Conservation (phyloP, 345 rosid species). For the Fremontodendron californicum region DNA sequence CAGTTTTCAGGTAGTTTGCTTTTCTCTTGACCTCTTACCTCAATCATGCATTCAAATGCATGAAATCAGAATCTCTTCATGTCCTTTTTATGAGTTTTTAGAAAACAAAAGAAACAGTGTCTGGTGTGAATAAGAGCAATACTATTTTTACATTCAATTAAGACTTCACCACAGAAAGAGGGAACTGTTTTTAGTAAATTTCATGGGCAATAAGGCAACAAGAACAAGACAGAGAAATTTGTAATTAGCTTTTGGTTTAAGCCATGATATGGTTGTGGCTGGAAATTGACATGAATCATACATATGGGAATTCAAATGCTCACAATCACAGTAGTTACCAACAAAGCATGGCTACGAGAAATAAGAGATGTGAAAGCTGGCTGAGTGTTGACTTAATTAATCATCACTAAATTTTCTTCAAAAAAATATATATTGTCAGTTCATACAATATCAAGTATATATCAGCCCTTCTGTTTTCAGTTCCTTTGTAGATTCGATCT, state of each 20-base stretch:
- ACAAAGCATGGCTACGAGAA: neutral
- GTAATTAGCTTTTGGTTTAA: neutral
- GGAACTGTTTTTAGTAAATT: neutral
- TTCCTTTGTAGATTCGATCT: neutral
- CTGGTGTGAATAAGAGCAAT: too few relatives aligned
- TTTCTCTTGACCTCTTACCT: neutral
- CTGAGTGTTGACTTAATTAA: too few relatives aligned
- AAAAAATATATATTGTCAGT: neutral
- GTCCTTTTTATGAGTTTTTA: too few relatives aligned
- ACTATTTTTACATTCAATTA: too few relatives aligned
- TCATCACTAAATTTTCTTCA: neutral
- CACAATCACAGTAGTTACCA: too few relatives aligned
- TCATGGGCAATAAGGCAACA: neutral
- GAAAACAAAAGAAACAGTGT: too few relatives aligned
- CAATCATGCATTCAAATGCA: neutral
- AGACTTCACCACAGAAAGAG: neutral
- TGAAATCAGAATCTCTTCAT: neutral
- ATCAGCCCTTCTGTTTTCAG: neutral
- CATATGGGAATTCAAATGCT: too few relatives aligned
- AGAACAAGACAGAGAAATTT: neutral
- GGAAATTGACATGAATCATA: neutral
- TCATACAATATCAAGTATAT: neutral
- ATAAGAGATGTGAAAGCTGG: neutral
- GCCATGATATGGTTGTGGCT: neutral
- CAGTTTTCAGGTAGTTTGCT: neutral